phyloP scores from a whole-genome alignment of 2,329 filamentous ascomycete genomes.

The Epichloe gansuensis region DNA sequence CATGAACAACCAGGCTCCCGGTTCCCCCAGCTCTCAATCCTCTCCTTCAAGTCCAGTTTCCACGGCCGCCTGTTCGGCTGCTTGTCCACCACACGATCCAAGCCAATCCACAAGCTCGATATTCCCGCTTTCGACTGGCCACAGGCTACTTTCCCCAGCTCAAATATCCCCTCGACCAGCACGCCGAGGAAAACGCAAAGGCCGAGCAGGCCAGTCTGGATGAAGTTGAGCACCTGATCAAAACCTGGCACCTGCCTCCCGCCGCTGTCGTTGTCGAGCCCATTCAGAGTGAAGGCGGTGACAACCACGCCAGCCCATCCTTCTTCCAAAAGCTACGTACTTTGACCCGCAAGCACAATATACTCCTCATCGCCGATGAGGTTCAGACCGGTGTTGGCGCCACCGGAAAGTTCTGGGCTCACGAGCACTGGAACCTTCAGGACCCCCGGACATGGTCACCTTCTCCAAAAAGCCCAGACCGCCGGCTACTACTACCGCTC shows the following conservation, averaged over 20 bases:
- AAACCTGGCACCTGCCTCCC: slow-evolving; percentile 65
- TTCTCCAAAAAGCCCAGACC: slow-evolving; percentile 90
- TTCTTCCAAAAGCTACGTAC: slow-evolving; percentile 81
- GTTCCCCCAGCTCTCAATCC: slow-evolving; percentile 65
- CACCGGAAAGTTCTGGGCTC: slow-evolving; percentile 91
- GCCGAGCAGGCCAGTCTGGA: slow-evolving; percentile 72
- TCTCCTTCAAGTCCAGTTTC: slow-evolving; percentile 82
- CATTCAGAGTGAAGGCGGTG: slow-evolving; percentile 85
- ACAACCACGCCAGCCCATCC: slow-evolving; percentile 79
- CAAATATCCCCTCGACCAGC: slow-evolving; percentile 76
- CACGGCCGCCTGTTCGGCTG: slow-evolving; percentile 84
- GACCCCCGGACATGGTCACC: slow-evolving; percentile 85
- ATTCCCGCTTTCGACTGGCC: slow-evolving; percentile 95
- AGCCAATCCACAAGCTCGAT: slow-evolving; percentile 89
- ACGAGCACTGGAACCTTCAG: slow-evolving; percentile 81
- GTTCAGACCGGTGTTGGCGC: slow-evolving; percentile 89
- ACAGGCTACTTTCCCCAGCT: slow-evolving; percentile 70
- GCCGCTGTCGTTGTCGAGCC: slow-evolving; percentile 80
- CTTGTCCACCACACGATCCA: slow-evolving; percentile 80
- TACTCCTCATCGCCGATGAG: slow-evolving; percentile 86
- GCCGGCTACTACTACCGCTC: slow-evolving; percentile 88
- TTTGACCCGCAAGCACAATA: slow-evolving; percentile 62
- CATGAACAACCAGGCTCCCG: slow-evolving; percentile 73
- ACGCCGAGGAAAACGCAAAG: slow-evolving; percentile 67
- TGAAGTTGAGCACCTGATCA: slow-evolving; percentile 73